Conservation (phyloP, 208 protist species). For the Naegleria gruberi region DNA sequence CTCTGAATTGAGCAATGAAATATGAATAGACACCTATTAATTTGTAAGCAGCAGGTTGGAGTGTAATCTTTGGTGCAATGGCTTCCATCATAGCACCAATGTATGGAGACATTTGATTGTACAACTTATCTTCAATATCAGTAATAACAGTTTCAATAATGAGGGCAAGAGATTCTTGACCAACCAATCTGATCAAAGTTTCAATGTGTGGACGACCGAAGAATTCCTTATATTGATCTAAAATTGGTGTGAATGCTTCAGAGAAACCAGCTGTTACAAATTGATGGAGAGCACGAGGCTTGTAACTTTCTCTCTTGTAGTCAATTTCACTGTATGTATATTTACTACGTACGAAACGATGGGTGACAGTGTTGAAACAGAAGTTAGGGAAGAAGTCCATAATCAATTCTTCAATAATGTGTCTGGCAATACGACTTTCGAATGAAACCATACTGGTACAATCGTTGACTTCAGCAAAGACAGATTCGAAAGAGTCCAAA, state of each 20-base stretch:
- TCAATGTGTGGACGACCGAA: constrained; percentile 41
- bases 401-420: constrained; percentile 44
- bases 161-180: constrained; percentile 39
- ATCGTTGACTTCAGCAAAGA: constrained; percentile 53
- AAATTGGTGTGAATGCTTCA: constrained; percentile 25
- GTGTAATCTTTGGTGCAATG: constrained; percentile 42
- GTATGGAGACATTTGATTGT: constrained; percentile 45
- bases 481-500: constrained; percentile 47
- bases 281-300: background rate
- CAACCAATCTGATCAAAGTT: constrained; percentile 39
- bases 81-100: constrained; percentile 42
- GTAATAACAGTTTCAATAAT: constrained; percentile 41
- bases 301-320: constrained; percentile 27
- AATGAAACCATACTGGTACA: constrained; percentile 44
- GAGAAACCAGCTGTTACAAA: background rate
- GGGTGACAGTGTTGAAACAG: constrained; percentile 44
- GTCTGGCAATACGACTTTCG: constrained; percentile 48
- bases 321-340: constrained; percentile 26
- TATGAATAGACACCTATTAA: constrained; percentile 36
- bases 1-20: constrained; percentile 40
- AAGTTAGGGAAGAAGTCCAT: constrained; percentile 53
- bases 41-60: constrained; percentile 32
- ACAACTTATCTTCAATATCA: constrained; percentile 44
- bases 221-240: constrained; percentile 44
- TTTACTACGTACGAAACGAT: constrained; percentile 42